Evolutionary conservation across 306 rosid species (phyloP).

Genomic region (Prunus salicina): DNA sequence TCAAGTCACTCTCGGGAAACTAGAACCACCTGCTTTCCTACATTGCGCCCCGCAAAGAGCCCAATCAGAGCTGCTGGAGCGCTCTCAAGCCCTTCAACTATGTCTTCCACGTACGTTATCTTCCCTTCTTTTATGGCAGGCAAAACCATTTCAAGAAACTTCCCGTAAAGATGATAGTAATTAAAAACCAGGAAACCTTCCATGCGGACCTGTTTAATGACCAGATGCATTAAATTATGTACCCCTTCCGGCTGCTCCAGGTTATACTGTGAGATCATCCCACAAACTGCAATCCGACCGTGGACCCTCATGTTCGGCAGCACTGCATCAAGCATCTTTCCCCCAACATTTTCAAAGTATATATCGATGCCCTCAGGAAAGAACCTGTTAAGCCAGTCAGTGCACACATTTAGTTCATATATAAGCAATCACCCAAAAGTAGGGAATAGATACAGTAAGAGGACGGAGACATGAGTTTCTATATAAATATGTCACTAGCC

Average conservation of each 20-base stretch:
- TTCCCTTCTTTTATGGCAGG: constrained; percentile 55
- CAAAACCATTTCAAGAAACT: constrained; percentile 56
- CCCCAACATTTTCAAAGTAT: constrained; percentile 34
- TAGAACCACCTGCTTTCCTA: constrained; percentile 40
- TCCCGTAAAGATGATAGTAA: constrained; percentile 43
- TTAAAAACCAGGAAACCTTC: constrained; percentile 50
- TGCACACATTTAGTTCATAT: neutral
- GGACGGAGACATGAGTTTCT: neutral
- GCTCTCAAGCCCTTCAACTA: constrained; percentile 38
- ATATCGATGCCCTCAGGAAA: constrained; percentile 28
- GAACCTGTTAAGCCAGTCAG: constrained; percentile 3
- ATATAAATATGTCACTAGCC: neutral
- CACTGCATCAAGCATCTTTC: constrained; percentile 38
- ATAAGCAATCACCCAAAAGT: neutral
- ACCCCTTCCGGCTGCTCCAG: constrained; percentile 54
- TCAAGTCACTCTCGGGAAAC: constrained; percentile 24
- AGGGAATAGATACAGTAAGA: neutral
- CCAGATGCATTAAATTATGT: constrained; percentile 30
- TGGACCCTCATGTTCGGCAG: constrained; percentile 17
- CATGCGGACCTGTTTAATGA: constrained; percentile 37
- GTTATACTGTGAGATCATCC: constrained; percentile 60
- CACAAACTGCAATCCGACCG: constrained; percentile 21
- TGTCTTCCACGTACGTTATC: constrained; percentile 30
- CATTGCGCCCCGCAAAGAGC: constrained; percentile 35
- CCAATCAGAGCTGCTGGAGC: constrained; percentile 36